Percentiles rank a stretch among this genome's conserved stretches.
These are phyloP conservation scores for Annulohypoxylon maeteangense DNA, from an alignment of 495 filamentous ascomycete species.

Conservation along the genomic window DNA sequence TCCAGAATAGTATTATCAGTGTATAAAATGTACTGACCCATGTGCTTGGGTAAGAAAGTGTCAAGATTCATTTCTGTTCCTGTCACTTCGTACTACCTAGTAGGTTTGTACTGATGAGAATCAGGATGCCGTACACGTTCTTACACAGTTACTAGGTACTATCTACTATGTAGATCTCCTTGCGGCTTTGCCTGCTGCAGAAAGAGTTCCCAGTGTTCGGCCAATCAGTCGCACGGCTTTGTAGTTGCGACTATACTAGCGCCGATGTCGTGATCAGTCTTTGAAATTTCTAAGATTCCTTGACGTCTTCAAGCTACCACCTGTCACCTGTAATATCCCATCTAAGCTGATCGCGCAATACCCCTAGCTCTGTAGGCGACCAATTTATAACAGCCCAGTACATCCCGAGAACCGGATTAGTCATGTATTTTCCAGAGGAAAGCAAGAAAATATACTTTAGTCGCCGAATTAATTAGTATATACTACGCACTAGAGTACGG, in stretches of 20 bases:
- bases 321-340: conserved; percentile 38
- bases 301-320: conserved; percentile 5
- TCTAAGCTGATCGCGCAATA: conserved; percentile 44
- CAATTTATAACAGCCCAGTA: conserved; percentile 10
- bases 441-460: conserved; percentile 5
- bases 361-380: conserved; percentile 35
- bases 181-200: conserved; percentile 21
- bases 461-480: not conserved
- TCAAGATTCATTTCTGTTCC: not conserved
- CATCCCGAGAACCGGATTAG: conserved; percentile 45
- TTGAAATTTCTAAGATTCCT: conserved; percentile 46
- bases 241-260: conserved; percentile 47
- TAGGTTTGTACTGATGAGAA: no score
- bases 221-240: conserved; percentile 47
- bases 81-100: no score
- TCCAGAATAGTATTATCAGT: no score
- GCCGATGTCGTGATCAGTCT: conserved; percentile 54
- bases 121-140: no score
- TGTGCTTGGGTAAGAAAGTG: conserved; percentile 8
- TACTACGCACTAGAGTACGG: conserved; percentile 12
- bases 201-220: conserved; percentile 18
- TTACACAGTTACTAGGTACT: not conserved
- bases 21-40: no score
- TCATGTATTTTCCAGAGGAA: conserved; percentile 21
- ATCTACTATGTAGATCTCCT: conserved; percentile 11